These are phyloP conservation scores for Leishmania martiniquensis DNA, from an alignment of 208 protist species.

Conservation along the genomic window DNA sequence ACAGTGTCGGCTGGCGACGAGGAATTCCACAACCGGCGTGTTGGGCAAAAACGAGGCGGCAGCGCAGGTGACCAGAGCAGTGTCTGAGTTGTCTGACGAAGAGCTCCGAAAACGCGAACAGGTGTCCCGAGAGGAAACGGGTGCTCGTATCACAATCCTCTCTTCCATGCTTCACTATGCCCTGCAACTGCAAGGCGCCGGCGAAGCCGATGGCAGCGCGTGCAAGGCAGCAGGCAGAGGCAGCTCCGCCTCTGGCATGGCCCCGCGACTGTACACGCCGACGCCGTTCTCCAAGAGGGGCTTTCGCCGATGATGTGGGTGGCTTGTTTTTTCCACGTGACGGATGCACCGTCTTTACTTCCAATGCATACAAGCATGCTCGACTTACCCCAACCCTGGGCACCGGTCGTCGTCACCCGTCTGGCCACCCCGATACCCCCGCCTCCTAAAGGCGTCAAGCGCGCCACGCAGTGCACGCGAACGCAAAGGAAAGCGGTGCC, in stretches of 20 bases:
- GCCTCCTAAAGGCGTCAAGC: neutral
- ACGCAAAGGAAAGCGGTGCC: neutral
- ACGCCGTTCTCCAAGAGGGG: neutral
- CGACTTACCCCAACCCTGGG: neutral
- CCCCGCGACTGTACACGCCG: neutral
- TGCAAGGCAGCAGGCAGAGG: neutral
- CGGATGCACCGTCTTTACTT: neutral
- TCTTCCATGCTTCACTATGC: slow-evolving; percentile 2
- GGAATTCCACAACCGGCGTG: neutral
- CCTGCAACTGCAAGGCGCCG: neutral
- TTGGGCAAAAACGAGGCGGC: too few species aligned
- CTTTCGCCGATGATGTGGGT: neutral
- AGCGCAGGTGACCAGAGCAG: neutral
- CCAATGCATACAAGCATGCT: neutral
- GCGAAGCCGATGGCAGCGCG: neutral
- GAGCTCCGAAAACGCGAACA: neutral
- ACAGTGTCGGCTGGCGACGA: neutral
- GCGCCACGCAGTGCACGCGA: neutral
- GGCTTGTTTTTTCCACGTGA: neutral
- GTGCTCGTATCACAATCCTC: neutral
- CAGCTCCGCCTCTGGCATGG: neutral
- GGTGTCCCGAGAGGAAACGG: neutral
- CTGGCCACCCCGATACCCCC: neutral
- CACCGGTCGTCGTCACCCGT: neutral
- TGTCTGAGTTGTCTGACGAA: neutral